Percentiles rank a stretch among this genome's conserved stretches.
Conservation (phyloP, 2,329 filamentous ascomycete species). For the Teratosphaeria gauchensis region DNA sequence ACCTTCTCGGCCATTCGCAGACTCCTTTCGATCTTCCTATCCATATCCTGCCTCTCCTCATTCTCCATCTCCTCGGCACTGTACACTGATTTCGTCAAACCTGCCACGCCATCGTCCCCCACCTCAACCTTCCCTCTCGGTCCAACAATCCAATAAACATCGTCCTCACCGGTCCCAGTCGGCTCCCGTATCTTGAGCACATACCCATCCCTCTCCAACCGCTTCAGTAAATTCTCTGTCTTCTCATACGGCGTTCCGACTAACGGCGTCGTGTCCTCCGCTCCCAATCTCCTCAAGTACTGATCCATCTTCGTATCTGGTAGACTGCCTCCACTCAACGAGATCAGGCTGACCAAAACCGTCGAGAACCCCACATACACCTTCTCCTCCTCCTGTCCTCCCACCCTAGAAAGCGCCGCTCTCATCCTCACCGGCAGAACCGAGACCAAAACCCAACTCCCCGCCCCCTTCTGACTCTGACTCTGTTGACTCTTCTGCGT, state of each 20-base stretch:
- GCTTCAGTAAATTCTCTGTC: slow-evolving; percentile 64
- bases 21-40: slow-evolving; percentile 25
- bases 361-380: slow-evolving; percentile 75
- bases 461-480: slow-evolving; percentile 29
- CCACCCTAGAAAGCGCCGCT: slow-evolving; percentile 4
- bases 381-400: slow-evolving; percentile 52
- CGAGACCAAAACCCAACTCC: slow-evolving; percentile 65
- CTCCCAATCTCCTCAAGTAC: slow-evolving; percentile 64
- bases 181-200: slow-evolving; percentile 63
- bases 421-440: slow-evolving; percentile 61
- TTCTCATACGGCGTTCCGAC: slow-evolving; percentile 39
- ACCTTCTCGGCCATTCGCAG: slow-evolving; percentile 18
- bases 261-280: slow-evolving; percentile 59
- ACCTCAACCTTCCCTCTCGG: slow-evolving; percentile 80
- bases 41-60: slow-evolving; percentile 18
- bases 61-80: slow-evolving; percentile 25
- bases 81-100: slow-evolving; percentile 53
- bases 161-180: slow-evolving; percentile 57
- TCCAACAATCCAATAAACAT: slow-evolving; percentile 73
- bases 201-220: slow-evolving; percentile 75
- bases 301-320: slow-evolving; percentile 70
- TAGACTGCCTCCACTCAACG: slow-evolving; percentile 60
- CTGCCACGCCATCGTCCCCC: slow-evolving; percentile 63
- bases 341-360: slow-evolving; percentile 66
- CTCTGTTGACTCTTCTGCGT: slow-evolving; percentile 45